A percentile compares a stretch with the other conserved stretches of the same genome.
phyloP scores from a whole-genome alignment of 352 stramenopile species.

The Globisporangium ultimum region DNA sequence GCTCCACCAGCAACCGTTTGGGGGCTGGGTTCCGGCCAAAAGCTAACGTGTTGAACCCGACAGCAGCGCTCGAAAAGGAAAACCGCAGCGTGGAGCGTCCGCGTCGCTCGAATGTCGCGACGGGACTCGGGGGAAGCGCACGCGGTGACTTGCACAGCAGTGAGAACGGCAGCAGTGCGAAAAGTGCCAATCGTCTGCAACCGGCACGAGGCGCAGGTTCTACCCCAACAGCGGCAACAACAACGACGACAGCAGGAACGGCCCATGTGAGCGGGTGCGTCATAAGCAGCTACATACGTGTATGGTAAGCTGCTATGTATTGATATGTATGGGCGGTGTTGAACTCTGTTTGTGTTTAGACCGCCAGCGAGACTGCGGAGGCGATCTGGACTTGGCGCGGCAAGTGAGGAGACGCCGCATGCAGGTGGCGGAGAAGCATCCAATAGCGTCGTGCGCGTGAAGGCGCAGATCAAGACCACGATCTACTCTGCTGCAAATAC shows the following conservation, averaged over 20 bases:
- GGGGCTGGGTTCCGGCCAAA: background rate
- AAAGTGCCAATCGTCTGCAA: no score
- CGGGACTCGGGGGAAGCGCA: background rate
- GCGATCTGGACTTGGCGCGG: background rate
- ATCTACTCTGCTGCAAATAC: background rate
- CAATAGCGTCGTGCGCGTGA: slow-evolving; percentile 1
- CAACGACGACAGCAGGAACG: no score
- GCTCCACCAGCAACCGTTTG: background rate
- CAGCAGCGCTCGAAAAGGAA: slow-evolving; percentile 27
- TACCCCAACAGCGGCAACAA: no score
- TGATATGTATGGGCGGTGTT: no score
- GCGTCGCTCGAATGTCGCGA: slow-evolving; percentile 5
- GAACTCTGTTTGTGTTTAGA: no score
- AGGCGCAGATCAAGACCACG: slow-evolving; percentile 10
- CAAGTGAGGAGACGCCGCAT: background rate
- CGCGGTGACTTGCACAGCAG: no score
- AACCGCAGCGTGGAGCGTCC: slow-evolving; percentile 17
- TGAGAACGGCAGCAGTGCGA: no score
- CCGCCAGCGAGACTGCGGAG: background rate
- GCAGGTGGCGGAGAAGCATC: background rate
- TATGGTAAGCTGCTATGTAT: no score
- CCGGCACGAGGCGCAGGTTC: no score
- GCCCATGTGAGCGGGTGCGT: no score
- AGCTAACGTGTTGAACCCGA: slow-evolving; percentile 5
- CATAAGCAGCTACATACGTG: no score